A percentile compares a stretch with the other conserved stretches of the same genome.
phyloP scores from a whole-genome alignment of 139 green algal species.

The Choricystis sp. region DNA sequence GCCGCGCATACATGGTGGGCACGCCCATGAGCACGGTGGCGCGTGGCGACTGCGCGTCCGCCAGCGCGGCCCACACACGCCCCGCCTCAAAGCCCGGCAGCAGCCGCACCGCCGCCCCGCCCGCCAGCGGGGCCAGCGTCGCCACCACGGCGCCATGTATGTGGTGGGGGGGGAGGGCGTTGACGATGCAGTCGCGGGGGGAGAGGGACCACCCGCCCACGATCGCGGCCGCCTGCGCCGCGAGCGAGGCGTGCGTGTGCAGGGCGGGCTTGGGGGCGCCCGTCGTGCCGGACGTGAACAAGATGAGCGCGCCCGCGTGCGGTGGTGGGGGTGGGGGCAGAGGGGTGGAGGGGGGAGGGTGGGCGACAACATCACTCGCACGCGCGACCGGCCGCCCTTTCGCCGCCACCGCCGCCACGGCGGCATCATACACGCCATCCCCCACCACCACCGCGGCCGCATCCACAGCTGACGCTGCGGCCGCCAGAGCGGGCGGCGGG shows the following conservation, averaged over 20 bases:
- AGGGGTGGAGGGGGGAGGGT: not conserved
- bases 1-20: not conserved
- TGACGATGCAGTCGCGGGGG: not conserved
- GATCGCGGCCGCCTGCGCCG: not conserved
- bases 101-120: not conserved
- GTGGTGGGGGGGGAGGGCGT: not conserved
- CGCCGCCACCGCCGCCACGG: too few species aligned
- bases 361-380: too few species aligned
- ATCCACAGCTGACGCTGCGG: not conserved
- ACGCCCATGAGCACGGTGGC: not conserved
- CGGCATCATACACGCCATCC: not conserved
- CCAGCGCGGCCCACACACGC: not conserved
- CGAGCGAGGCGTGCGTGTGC: not conserved
- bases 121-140: not conserved
- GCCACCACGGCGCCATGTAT: not conserved
- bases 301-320: not conserved
- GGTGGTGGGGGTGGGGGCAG: not conserved
- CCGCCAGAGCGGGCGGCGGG: not conserved
- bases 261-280: slow-evolving; percentile 4
- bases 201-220: not conserved
- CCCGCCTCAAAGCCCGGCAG: not conserved
- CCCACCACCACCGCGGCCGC: not conserved
- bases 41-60: too few species aligned
- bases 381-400: too few species aligned
- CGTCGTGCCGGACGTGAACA: slow-evolving; percentile 5